A percentile compares a stretch with the other conserved stretches of the same genome.
Evolutionary conservation across 768 basidiomycete genomes (phyloP).

Genomic region (Gyrodon lividus): DNA sequence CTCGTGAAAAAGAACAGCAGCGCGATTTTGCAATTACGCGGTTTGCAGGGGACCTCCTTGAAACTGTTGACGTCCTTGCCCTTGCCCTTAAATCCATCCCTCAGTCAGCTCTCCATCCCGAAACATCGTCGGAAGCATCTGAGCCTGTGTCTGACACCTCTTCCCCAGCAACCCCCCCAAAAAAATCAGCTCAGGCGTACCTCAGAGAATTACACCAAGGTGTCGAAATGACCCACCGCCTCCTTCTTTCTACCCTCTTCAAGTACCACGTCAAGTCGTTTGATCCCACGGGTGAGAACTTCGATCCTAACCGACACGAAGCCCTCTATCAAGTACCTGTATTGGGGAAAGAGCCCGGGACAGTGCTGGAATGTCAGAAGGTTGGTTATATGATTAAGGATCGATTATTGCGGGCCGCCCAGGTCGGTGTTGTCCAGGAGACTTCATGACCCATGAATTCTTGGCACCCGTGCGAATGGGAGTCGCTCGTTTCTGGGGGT

Average conservation of each 20-base stretch:
- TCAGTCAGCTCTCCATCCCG: conserved; percentile 38
- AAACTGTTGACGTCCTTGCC: conserved; percentile 86
- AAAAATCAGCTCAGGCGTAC: conserved; percentile 56
- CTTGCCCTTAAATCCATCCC: conserved; percentile 84
- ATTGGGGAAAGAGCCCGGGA: conserved; percentile 86
- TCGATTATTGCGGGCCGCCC: conserved; percentile 88
- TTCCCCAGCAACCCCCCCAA: conserved; percentile 30
- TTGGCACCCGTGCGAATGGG: neutral
- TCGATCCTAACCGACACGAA: conserved; percentile 95
- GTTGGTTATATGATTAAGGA: conserved; percentile 93
- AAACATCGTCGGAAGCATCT: conserved; percentile 26
- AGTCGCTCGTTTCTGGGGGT: neutral
- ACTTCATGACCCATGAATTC: conserved; percentile 30
- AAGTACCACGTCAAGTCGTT: conserved; percentile 91
- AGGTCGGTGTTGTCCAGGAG: conserved; percentile 93
- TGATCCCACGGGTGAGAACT: conserved; percentile 88
- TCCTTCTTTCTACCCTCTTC: conserved; percentile 85
- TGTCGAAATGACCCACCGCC: conserved; percentile 89
- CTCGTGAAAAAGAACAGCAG: conserved; percentile 88
- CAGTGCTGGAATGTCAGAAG: conserved; percentile 89
- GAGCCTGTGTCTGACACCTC: conserved; percentile 31
- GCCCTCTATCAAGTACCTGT: conserved; percentile 92
- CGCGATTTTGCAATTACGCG: conserved; percentile 90
- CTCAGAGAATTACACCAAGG: conserved; percentile 78
- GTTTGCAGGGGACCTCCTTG: conserved; percentile 87